Percentiles rank a stretch among this genome's conserved stretches.
Evolutionary conservation across 257 asterid genomes (phyloP).

Genomic region (Primulina eburnea): DNA sequence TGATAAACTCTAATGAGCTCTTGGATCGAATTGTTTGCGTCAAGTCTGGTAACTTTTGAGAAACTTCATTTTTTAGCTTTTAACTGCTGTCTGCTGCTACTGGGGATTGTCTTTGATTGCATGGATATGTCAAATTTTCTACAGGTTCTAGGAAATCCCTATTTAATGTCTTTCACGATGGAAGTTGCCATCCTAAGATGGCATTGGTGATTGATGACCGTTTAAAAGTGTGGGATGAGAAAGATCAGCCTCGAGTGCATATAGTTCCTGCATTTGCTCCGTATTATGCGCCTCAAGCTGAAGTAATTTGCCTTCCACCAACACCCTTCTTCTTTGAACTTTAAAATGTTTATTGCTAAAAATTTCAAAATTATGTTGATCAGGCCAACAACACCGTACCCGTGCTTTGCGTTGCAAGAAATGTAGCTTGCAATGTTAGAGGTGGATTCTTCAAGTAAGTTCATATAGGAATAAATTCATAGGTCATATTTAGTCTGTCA

Average conservation of each 20-base stretch:
- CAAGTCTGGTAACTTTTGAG: conserved; percentile 67
- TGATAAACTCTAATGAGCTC: conserved; percentile 67
- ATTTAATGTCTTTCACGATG: conserved; percentile 82
- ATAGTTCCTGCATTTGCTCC: conserved; percentile 99
- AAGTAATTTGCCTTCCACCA: conserved; percentile 43
- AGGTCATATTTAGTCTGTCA: conserved; percentile 17
- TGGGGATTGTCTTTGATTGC: conserved; percentile 15
- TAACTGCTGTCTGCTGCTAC: conserved; percentile 18
- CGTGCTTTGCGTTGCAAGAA: conserved; percentile 93
- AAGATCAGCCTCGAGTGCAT: conserved; percentile 94
- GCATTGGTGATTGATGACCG: conserved; percentile 97
- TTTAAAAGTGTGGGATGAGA: conserved; percentile 95
- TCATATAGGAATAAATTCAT: neutral
- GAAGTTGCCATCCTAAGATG: conserved; percentile 95
- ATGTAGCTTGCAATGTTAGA: conserved; percentile 95
- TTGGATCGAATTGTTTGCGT: conserved; percentile 89
- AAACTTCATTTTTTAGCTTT: conserved; percentile 9
- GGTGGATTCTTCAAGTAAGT: conserved; percentile 98
- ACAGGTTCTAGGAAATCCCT: conserved; percentile 78
- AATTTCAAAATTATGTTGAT: conserved; percentile 18
- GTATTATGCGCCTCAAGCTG: conserved; percentile 96
- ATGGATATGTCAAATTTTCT: conserved; percentile 14
- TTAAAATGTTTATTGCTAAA: conserved; percentile 24
- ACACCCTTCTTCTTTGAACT: conserved; percentile 6
- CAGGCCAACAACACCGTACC: conserved; percentile 82